Base-by-base conservation (phyloP, 2,329 filamentous ascomycete genomes). In the Aureobasidium vineae region DNA sequence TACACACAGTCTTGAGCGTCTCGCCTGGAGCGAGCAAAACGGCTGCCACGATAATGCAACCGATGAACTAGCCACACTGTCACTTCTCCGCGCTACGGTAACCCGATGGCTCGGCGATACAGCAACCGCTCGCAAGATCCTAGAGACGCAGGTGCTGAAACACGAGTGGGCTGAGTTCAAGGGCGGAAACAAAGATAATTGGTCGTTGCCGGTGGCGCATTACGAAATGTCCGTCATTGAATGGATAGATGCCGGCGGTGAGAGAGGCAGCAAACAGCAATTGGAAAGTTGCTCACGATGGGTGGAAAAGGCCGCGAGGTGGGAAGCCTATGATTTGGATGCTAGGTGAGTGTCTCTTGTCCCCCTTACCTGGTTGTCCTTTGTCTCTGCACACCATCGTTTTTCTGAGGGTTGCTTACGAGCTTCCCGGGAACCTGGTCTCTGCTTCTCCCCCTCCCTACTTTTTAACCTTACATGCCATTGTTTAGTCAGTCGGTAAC, bases 191-290 rank as follows among this genome's bases (percentile, higher is more conserved):
- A 86, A 83, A 66, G 90, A 93, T 67, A 88, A 90, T 72, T 93
- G 90, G 80, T 82, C 86, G 11, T 80, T 85, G 7, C 91, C 94
- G 0, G 86, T 88, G 0, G 92, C 90, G 1, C 83, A 91, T 70
- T 97, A 97, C 77, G 95, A 99, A 78, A 86, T 95, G 80, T 92
- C 88, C 0, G 91, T 90, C 8, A 86, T 91, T 65, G 80, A 88
- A 1, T 99, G 94, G 93, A 83, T 85, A 66, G 89, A 94, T 72
- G 65, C 73, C 71, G 81, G 72, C 10, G 76, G 76, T 36, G 79
- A 77, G 28, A 72, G 75, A 53, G 74, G 73, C 31, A 73, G 78
- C 57, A 67, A 69, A 54, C 75, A 80, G 54, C 85, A 85, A 76
- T 74, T 88, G 31, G 76, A 84, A 21, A 85, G 88, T 72, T 90